Conservation (phyloP, 257 asterid genomes). For the Forsythia suspensa region DNA sequence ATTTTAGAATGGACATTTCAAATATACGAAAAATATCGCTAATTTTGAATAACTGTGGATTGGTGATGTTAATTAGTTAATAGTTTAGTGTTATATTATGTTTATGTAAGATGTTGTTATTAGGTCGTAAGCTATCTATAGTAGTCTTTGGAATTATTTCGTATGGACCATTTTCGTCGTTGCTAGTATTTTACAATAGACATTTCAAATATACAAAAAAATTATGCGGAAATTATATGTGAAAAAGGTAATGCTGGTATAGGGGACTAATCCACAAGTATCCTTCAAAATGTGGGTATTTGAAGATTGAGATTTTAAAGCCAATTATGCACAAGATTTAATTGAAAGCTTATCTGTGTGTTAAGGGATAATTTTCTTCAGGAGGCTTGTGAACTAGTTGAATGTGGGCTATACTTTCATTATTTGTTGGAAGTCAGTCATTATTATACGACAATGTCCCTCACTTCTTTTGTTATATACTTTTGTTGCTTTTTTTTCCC, state of each 20-base stretch:
- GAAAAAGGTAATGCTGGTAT: not conserved
- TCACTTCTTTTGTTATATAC: not conserved
- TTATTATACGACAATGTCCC: not conserved
- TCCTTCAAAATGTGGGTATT: not conserved
- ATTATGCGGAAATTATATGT: not conserved
- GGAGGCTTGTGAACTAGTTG: not conserved
- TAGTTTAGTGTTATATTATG: not conserved
- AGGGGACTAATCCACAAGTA: not conserved
- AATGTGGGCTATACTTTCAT: not conserved
- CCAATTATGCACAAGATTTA: not conserved
- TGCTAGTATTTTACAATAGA: constrained; percentile 14
- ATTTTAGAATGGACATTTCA: no score
- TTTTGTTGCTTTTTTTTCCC: no score
- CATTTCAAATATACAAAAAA: constrained; percentile 14
- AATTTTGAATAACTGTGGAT: no score
- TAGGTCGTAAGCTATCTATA: not conserved
- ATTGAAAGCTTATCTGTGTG: not conserved
- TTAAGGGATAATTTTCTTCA: not conserved
- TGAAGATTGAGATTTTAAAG: not conserved
- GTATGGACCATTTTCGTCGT: constrained; percentile 39
- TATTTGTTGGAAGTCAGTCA: not conserved
- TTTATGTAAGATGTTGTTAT: not conserved
- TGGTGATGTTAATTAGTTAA: no score
- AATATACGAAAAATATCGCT: no score
- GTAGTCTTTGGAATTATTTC: not conserved